Evolutionary conservation across 129 eudicot species (phyloP).

Genomic region (Artemisia tridentata): DNA sequence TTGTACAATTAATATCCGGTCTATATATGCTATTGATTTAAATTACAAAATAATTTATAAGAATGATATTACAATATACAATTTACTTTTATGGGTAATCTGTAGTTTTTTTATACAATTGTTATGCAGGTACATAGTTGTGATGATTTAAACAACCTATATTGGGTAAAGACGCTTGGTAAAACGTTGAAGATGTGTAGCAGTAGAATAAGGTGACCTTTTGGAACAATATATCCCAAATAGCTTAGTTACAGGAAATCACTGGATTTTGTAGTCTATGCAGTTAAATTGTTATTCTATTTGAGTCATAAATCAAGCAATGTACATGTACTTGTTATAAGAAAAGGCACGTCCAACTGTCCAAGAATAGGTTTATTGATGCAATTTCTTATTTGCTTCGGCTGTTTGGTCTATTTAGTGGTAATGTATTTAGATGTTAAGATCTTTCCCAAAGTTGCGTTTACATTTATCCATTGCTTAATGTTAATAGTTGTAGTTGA

Average conservation of each 20-base stretch:
- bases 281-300: slow-evolving; percentile 24
- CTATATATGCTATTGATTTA: neutral
- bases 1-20: too few relatives aligned
- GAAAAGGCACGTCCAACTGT: neutral
- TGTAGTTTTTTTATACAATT: too few relatives aligned
- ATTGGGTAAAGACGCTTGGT: slow-evolving; percentile 16
- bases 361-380: neutral
- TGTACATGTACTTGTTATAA: slow-evolving; percentile 23
- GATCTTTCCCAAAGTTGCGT: too few relatives aligned
- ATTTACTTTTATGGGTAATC: too few relatives aligned
- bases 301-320: slow-evolving; percentile 16
- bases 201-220: slow-evolving; percentile 10
- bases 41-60: neutral
- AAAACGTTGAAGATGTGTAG: slow-evolving; percentile 4
- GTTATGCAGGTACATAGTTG: slow-evolving; percentile 21
- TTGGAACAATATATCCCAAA: slow-evolving; percentile 4
- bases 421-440: slow-evolving; percentile 4
- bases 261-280: slow-evolving; percentile 10
- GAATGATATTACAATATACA: neutral
- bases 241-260: slow-evolving; percentile 24
- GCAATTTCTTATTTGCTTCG: neutral
- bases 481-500: too few relatives aligned
- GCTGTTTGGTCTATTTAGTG: slow-evolving; percentile 13
- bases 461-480: too few relatives aligned
- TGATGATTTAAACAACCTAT: slow-evolving; percentile 9